A percentile compares a stretch with the other conserved stretches of the same genome.
Evolutionary conservation across 148 eudicot species (phyloP).

Genomic region (Spergularia marina): DNA sequence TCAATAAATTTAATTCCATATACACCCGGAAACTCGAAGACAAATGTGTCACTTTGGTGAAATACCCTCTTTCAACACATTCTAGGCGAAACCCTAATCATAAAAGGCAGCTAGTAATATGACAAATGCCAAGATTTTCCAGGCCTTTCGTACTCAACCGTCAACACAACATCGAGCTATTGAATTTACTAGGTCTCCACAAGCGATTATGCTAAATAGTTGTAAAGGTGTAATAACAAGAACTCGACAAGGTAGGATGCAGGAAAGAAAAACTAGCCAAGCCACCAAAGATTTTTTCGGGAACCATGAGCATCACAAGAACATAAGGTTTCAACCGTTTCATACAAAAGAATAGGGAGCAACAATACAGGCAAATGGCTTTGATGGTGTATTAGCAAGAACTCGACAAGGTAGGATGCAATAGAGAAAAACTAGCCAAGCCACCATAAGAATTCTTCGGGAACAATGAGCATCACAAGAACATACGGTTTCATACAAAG

Average conservation of each 20-base stretch:
- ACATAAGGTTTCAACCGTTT: background rate
- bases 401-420: background rate
- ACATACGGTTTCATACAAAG: background rate
- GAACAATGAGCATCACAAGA: background rate
- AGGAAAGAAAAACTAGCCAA: background rate
- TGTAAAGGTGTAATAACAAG: background rate
- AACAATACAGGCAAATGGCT: background rate
- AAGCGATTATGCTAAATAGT: background rate
- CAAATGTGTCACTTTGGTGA: background rate
- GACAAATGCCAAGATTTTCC: background rate
- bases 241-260: background rate
- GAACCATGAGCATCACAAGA: background rate
- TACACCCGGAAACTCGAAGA: conserved; percentile 8
- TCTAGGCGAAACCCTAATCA: background rate
- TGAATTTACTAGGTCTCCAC: no score
- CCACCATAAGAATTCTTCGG: background rate
- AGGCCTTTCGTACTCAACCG: no score
- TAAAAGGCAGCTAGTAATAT: background rate
- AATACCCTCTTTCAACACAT: background rate
- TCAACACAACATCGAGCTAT: no score
- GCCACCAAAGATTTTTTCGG: background rate
- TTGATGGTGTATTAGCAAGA: background rate
- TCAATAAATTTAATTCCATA: background rate
- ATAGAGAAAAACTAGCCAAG: background rate
- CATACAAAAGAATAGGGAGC: background rate